Conservation (phyloP, 495 filamentous ascomycete species). For the Talaromyces thailandensis region DNA sequence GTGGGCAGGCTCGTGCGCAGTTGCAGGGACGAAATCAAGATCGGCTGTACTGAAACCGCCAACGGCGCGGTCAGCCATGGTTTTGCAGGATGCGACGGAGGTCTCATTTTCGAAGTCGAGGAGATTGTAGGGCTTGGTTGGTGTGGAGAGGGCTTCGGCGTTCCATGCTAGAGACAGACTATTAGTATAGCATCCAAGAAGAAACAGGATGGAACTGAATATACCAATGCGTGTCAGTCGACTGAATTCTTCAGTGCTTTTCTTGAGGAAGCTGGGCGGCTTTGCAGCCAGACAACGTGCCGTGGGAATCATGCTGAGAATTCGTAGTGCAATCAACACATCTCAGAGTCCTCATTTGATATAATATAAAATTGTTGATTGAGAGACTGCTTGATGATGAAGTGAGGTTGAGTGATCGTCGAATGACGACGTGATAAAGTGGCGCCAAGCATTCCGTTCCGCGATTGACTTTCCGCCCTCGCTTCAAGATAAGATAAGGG, state of each 20-base stretch:
- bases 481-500: background rate
- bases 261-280: constrained; percentile 46
- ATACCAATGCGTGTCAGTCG: constrained; percentile 50
- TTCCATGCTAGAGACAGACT: constrained; percentile 30
- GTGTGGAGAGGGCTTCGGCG: constrained; percentile 36
- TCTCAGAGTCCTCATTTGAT: background rate
- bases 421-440: background rate
- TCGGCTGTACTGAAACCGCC: constrained; percentile 71
- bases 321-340: background rate
- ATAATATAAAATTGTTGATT: background rate
- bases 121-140: constrained; percentile 39
- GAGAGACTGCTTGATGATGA: background rate
- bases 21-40: constrained; percentile 55
- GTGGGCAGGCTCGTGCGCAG: constrained; percentile 42
- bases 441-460: background rate
- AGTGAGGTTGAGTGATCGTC: background rate
- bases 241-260: constrained; percentile 57
- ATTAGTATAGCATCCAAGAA: background rate
- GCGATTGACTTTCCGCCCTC: background rate
- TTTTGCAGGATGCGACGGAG: constrained; percentile 58
- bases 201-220: constrained; percentile 5
- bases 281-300: constrained; percentile 37
- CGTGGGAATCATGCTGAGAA: constrained; percentile 35
- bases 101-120: constrained; percentile 54
- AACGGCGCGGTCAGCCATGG: constrained; percentile 78